Evolutionary conservation across 192 early-diverging fungal genomes (phyloP).

Genomic region (Rhizoclosmatium sp.): DNA sequence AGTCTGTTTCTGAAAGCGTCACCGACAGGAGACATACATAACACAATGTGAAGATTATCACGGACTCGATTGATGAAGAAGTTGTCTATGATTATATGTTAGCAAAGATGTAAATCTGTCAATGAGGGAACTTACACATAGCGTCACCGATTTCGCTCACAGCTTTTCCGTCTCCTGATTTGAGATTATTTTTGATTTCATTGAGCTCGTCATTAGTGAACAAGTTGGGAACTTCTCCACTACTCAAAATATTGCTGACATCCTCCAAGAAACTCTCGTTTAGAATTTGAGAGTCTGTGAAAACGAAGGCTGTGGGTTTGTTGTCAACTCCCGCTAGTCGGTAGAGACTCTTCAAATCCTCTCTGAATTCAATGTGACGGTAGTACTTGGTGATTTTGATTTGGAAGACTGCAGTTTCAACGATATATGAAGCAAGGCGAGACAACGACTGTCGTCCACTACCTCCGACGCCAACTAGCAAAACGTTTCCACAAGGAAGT

Average conservation of each 20-base stretch:
- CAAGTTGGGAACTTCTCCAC: constrained; percentile 67
- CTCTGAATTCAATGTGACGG: constrained; percentile 62
- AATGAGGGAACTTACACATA: neutral
- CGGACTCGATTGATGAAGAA: constrained; percentile 65
- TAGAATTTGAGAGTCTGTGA: constrained; percentile 67
- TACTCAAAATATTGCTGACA: constrained; percentile 65
- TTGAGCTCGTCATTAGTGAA: constrained; percentile 59
- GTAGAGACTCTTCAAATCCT: constrained; percentile 64
- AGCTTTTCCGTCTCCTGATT: constrained; percentile 43
- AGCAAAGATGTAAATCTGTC: neutral
- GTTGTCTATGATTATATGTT: constrained; percentile 1
- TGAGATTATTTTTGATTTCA: constrained; percentile 56
- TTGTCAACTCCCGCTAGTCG: constrained; percentile 57
- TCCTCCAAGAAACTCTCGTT: constrained; percentile 63
- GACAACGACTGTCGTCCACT: constrained; percentile 60
- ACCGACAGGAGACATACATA: constrained; percentile 69
- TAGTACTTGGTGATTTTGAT: constrained; percentile 71
- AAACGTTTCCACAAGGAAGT: constrained; percentile 60
- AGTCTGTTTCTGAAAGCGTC: constrained; percentile 65
- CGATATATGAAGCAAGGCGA: constrained; percentile 60
- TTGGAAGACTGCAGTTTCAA: constrained; percentile 61
- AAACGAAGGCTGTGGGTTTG: constrained; percentile 63
- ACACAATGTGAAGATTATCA: constrained; percentile 61
- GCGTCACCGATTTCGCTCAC: constrained; percentile 49
- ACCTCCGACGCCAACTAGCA: constrained; percentile 67